Evolutionary conservation across 2,329 filamentous ascomycete species (phyloP), one percentile per base, ranked within the genome.

Genomic region (Huntiella abstrusa): DNA sequence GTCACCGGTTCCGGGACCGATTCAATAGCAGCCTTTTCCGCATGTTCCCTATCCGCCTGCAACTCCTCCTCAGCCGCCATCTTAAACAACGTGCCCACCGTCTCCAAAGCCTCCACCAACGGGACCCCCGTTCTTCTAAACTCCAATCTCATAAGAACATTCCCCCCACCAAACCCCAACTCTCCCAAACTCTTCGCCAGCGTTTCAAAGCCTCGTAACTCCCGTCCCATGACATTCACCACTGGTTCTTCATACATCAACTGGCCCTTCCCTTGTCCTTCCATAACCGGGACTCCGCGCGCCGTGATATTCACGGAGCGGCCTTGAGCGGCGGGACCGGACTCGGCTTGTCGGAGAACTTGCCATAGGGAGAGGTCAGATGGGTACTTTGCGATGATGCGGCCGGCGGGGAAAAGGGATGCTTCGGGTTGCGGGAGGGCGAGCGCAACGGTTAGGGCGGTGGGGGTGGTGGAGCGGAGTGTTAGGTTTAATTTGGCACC

Each of bases 401-500:
- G 76, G 17, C 77, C 75, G 52, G 74, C 75, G 1, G 77, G 71
- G 15, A 72, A 68, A 42, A 70, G 67, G 39, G 65, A 67, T 15
- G 71, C 75, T 57, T 91, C 81, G 16, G 77, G 73, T 33, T 78
- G 70, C 3, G 85, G 83, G 22, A 95, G 67, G 57, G 93, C 83
- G 10, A 98, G 66, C n/a, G 84, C 88, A 37, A 98, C 80, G 36
- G 81, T 86, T 47, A 98, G 80, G 41, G 81, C 80, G 1, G 84
- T 80, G 0, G 87, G 81, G 0, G 86, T 91, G 48, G 83, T 83
- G 40, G 87, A 91, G 49, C 81, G 78, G 57, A 84, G 78, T 16
- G 95, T 80, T 43, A 98, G 81, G 58, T 96, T 87, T 49, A 98
- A 75, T 58, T 92, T 93, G 49, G 91, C 88, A 51, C 91, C 91